These are phyloP conservation scores for Cladosporium sp. DNA, from an alignment of 2,329 filamentous ascomycete genomes.

Conservation along the genomic window DNA sequence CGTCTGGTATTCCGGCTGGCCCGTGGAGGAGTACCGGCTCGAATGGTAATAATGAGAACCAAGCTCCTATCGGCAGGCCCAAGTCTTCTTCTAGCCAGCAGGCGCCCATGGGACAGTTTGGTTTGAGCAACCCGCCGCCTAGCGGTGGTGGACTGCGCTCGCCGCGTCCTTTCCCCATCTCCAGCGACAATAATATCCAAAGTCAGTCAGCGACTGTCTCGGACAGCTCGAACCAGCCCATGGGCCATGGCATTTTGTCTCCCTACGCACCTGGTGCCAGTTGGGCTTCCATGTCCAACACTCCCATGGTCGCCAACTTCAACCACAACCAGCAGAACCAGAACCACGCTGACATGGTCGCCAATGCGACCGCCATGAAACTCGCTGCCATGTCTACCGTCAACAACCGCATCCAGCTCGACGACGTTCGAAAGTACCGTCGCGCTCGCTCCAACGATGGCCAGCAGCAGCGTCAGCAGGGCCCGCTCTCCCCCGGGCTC, in stretches of 20 bases:
- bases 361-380: conserved; percentile 98
- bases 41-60: conserved; percentile 38
- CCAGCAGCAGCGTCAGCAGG: conserved; percentile 34
- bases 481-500: conserved; percentile 61
- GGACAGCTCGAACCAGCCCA: conserved; percentile 70
- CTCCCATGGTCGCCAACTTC: conserved; percentile 89
- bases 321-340: conserved; percentile 49
- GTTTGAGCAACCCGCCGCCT: conserved; percentile 64
- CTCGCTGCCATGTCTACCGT: conserved; percentile 93
- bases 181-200: conserved; percentile 68
- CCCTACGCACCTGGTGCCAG: conserved; percentile 80
- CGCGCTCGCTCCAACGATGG: conserved; percentile 85
- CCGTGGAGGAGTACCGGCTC: conserved; percentile 63
- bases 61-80: conserved; percentile 56
- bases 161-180: conserved; percentile 64
- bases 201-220: conserved; percentile 73
- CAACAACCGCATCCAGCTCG: conserved; percentile 94
- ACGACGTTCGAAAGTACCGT: conserved; percentile 95
- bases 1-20: conserved; percentile 64
- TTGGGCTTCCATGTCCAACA: conserved; percentile 98
- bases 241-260: conserved; percentile 57
- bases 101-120: conserved; percentile 82
- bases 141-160: conserved; percentile 74
- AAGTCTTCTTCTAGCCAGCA: conserved; percentile 71
- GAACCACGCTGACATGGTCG: conserved; percentile 92